Percentiles rank a stretch among this genome's conserved stretches.
These are phyloP conservation scores for Cercospora nicotianae DNA, from an alignment of 2,329 filamentous ascomycete genomes.

Conservation along the genomic window DNA sequence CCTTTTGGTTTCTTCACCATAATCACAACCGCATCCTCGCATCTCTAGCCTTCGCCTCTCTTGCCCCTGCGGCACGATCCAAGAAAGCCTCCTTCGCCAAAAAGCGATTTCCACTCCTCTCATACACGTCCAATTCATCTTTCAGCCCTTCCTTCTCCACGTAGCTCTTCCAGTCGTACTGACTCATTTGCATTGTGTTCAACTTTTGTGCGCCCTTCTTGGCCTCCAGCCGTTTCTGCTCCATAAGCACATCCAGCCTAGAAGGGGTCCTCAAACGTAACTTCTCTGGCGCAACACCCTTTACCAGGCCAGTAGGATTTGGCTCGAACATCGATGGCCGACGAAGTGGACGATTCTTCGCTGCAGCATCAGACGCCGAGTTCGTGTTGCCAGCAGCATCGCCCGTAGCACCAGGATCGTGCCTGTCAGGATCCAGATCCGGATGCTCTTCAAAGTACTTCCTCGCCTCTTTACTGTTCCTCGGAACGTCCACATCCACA, in stretches of 20 bases:
- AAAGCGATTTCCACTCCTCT: conserved; percentile 63
- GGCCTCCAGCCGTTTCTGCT: conserved; percentile 37
- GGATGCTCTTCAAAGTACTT: conserved; percentile 50
- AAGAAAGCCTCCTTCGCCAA: conserved; percentile 63
- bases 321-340: conserved; percentile 54
- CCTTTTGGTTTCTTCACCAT: background rate
- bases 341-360: conserved; percentile 43
- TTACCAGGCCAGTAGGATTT: conserved; percentile 51
- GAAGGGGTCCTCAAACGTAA: conserved; percentile 42
- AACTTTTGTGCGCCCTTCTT: conserved; percentile 54
- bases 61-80: conserved; percentile 56
- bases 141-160: conserved; percentile 61
- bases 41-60: conserved; percentile 57
- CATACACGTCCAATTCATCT: conserved; percentile 61
- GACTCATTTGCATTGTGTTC: conserved; percentile 66
- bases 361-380: conserved; percentile 31
- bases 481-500: conserved; percentile 55
- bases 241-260: conserved; percentile 36
- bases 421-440: conserved; percentile 34
- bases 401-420: conserved; percentile 9
- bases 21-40: conserved; percentile 47
- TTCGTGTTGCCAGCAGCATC: conserved; percentile 28
- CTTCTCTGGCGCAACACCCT: conserved; percentile 46
- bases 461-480: conserved; percentile 56
- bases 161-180: conserved; percentile 65